phyloP scores from a whole-genome alignment of 495 filamentous ascomycete species.

The Penicillium simplicissimum region DNA sequence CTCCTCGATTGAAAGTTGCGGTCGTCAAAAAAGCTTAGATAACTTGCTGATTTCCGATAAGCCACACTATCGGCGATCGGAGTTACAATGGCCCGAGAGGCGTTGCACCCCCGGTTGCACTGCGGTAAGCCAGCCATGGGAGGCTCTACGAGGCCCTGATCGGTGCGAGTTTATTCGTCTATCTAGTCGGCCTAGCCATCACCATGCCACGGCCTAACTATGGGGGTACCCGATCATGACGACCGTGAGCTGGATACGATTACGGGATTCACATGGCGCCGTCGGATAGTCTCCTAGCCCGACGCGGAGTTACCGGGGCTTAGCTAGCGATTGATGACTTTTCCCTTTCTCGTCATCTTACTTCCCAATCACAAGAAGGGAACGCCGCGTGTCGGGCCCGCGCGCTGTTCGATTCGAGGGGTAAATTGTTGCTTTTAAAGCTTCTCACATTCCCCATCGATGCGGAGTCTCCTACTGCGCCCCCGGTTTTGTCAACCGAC shows the following conservation, averaged over 20 bases:
- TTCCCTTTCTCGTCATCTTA: conserved; percentile 11
- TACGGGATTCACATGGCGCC: conserved; percentile 12
- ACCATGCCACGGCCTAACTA: not conserved
- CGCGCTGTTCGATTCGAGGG: conserved; percentile 2
- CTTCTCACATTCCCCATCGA: conserved; percentile 16
- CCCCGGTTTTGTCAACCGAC: conserved; percentile 17
- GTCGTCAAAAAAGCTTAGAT: conserved; percentile 12
- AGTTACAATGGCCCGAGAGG: conserved; percentile 36
- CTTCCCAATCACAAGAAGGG: conserved; percentile 6
- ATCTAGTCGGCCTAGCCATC: not conserved
- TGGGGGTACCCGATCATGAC: not conserved
- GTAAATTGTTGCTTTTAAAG: conserved; percentile 12
- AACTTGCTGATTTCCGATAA: conserved; percentile 17
- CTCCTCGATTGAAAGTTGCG: conserved; percentile 13
- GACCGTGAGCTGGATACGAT: not conserved
- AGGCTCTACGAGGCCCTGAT: not conserved
- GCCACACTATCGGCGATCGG: conserved; percentile 27
- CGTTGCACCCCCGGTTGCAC: conserved; percentile 11
- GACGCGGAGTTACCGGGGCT: conserved; percentile 28
- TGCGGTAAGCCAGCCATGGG: conserved; percentile 1
- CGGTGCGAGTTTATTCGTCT: not conserved
- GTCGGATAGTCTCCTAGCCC: conserved; percentile 9
- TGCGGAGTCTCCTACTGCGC: conserved; percentile 34
- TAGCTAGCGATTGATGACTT: conserved; percentile 4
- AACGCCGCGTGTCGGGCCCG: conserved; percentile 6